Conservation (phyloP, 2,329 filamentous ascomycete species). For the Sodiomyces alkalinus region DNA sequence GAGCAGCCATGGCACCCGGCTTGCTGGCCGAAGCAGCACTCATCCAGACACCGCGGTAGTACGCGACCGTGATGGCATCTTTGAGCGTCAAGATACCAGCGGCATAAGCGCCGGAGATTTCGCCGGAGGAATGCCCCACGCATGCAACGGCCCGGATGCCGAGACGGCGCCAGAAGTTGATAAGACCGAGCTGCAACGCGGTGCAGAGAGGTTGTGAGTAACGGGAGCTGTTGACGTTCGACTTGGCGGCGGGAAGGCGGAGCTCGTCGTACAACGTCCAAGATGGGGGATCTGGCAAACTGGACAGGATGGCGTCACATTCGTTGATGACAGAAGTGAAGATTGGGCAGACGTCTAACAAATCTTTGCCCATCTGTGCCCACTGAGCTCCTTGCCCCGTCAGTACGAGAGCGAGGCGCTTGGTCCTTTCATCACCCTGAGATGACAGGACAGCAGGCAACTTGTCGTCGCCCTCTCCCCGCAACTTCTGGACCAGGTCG, state of each 20-base stretch:
- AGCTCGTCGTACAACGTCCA: conserved; percentile 10
- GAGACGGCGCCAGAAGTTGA: conserved; percentile 16
- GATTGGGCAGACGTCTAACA: conserved; percentile 9
- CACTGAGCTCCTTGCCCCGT: conserved; percentile 32
- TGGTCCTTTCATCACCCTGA: not conserved
- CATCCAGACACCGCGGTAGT: conserved; percentile 18
- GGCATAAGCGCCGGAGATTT: conserved; percentile 24
- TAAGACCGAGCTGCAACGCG: conserved; percentile 33
- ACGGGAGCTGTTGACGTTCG: conserved; percentile 7
- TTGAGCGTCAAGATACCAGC: conserved; percentile 12
- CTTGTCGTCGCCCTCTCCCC: too few species aligned
- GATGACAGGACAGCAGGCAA: not conserved
- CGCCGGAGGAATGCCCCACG: conserved; percentile 22
- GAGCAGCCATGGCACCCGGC: conserved; percentile 28
- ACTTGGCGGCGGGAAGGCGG: conserved; percentile 8
- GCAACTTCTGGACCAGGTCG: too few species aligned
- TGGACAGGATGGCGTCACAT: conserved; percentile 1
- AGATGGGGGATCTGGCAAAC: not conserved
- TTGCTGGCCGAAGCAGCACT: too few species aligned
- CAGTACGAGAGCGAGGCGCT: conserved; percentile 15
- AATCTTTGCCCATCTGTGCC: conserved; percentile 21
- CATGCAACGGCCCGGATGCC: conserved; percentile 15
- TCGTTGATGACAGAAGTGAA: conserved; percentile 1
- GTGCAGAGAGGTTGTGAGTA: conserved; percentile 37
- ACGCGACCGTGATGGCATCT: conserved; percentile 18